These are phyloP conservation scores for Eucalyptus tenuipes DNA, from an alignment of 345 rosid genomes.

Conservation along the genomic window DNA sequence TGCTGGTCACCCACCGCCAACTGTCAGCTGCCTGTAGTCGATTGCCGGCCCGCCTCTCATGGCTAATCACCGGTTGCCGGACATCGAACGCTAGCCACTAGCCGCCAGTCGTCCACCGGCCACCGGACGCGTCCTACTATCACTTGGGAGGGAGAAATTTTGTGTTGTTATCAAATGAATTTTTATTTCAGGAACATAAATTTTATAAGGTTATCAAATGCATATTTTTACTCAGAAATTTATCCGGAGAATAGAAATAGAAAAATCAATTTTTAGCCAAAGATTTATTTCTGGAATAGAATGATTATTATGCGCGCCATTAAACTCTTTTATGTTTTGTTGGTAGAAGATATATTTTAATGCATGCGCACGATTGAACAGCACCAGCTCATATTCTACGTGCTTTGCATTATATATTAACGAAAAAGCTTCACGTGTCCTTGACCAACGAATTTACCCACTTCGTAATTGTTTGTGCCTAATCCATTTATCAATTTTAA, in stretches of 20 bases:
- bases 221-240: accelerated
- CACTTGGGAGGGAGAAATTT: too few relatives aligned
- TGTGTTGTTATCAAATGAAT: too few relatives aligned
- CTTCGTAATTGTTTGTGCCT: too few relatives aligned
- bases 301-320: too few relatives aligned
- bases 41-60: accelerated
- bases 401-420: background rate
- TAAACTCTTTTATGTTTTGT: background rate
- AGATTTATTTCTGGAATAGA: too few relatives aligned
- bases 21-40: accelerated
- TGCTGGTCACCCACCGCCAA: accelerated
- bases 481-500: too few relatives aligned
- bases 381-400: background rate
- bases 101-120: accelerated
- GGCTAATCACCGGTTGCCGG: accelerated
- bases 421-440: background rate
- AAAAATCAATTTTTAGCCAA: too few relatives aligned
- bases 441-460: background rate
- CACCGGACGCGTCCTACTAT: accelerated
- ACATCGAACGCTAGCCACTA: accelerated
- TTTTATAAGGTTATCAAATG: too few relatives aligned
- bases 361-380: background rate
- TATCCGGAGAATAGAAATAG: too few relatives aligned
- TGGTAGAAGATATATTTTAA: background rate
- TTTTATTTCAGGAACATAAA: too few relatives aligned